Base-by-base conservation (phyloP, 495 filamentous ascomycete genomes). In the Podospora appendiculata region DNA sequence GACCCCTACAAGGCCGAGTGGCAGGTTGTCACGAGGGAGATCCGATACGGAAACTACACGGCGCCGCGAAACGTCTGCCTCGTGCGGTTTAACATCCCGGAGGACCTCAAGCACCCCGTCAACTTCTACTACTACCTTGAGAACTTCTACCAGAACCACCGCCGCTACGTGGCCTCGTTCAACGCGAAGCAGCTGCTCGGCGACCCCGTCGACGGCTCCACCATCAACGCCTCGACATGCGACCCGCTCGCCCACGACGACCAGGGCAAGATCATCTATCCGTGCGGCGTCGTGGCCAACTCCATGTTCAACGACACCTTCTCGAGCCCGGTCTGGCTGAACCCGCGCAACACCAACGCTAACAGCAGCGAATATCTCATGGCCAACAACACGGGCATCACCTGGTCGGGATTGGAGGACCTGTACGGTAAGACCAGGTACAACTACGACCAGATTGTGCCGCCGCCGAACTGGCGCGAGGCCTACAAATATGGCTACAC, bases 101-200 rank as follows among this genome's bases (percentile, higher is more conserved):
- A 93, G 51, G 70, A 80, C 25, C 79, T 99, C 58, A 73, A 76
- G 9, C 81, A 92, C 0, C 90, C 91, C 4, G 84, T 97, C 25
- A 78, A 88, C 56, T 78, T 96, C 65, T 97, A 96, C 71, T 99
- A 99, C 69, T 86, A 86, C 48, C 81, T 99, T 40, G 90, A 89
- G 41, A 95, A 99, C 69, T 99, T 99, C 74, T 99, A 97, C 73
- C 93, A 99, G 66, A 99, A 99, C 67, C 93, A 99, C 64, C 86
- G 93, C 51, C 86, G 92, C 67, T 99, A 99, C 56, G 92, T 96
- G 40, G 84, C 87, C 58, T 95, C 90, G 1, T 80, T 95, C 54
- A 86, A 91, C 60, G 77, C 82, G 50, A 76, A 87, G 56, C 93
- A 99, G 68, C 71, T 99, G 32, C 79, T 84, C 45, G 93, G 91